Conservation (phyloP, 2,329 filamentous ascomycete genomes). For the Nothophoma quercina region DNA sequence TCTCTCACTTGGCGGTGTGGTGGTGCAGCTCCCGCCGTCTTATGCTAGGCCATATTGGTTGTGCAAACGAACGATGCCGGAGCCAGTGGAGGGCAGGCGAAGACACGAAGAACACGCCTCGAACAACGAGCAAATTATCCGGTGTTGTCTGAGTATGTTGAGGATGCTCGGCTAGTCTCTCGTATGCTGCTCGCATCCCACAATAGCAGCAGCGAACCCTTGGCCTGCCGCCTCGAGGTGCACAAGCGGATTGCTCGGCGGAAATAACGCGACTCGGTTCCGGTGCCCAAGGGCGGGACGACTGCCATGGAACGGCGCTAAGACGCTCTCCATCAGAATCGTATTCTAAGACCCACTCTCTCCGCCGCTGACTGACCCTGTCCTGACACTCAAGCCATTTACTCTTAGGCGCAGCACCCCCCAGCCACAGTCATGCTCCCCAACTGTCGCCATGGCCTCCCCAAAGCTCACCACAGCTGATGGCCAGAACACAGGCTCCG, state of each 20-base stretch:
- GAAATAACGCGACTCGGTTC: slow-evolving; percentile 35
- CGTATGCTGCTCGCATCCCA: slow-evolving; percentile 4
- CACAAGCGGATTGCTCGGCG: slow-evolving; percentile 40
- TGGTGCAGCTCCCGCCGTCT: slow-evolving; percentile 35
- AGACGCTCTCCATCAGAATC: slow-evolving; percentile 37
- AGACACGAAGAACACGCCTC: slow-evolving; percentile 8
- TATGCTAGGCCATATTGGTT: slow-evolving; percentile 17
- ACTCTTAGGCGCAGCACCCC: slow-evolving; percentile 43
- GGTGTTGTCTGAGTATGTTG: not conserved
- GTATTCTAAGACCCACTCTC: slow-evolving; percentile 41
- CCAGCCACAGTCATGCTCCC: slow-evolving; percentile 41
- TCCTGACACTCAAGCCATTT: slow-evolving; percentile 36
- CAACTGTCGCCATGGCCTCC: slow-evolving; percentile 47
- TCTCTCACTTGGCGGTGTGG: slow-evolving; percentile 38
- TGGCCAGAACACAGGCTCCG: slow-evolving; percentile 38
- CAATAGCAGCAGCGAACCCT: slow-evolving; percentile 2
- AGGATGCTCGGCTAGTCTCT: not conserved
- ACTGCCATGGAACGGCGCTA: slow-evolving; percentile 37
- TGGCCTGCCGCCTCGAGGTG: slow-evolving; percentile 21
- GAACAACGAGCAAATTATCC: not conserved
- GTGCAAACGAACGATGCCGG: slow-evolving; percentile 26
- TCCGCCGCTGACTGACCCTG: slow-evolving; percentile 38
- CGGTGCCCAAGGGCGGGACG: slow-evolving; percentile 34
- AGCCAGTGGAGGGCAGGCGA: slow-evolving; percentile 14
- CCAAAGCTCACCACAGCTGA: slow-evolving; percentile 44